phyloP scores from a whole-genome alignment of 345 rosid species.

The Citropsis articulata region DNA sequence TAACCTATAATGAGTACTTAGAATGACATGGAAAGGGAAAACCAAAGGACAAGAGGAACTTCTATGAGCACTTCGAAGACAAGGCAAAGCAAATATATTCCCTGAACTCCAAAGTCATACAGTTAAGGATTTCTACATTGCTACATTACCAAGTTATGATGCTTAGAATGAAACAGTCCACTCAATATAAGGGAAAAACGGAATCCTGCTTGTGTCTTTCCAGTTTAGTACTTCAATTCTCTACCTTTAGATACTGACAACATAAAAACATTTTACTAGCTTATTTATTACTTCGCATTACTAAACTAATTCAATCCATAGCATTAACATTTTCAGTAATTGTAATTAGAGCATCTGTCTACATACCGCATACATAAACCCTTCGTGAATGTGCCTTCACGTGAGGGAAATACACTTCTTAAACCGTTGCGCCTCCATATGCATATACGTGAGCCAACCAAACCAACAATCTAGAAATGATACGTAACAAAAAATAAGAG shows the following conservation, averaged over 20 bases:
- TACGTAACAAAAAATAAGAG: not conserved
- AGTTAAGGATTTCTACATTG: not conserved
- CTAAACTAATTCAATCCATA: not conserved
- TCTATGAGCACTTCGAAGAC: not conserved
- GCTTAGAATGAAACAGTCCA: not conserved
- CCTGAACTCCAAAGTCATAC: not conserved
- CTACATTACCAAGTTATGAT: not conserved
- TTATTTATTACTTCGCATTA: not conserved
- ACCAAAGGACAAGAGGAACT: not conserved
- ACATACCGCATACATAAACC: slow-evolving; percentile 87
- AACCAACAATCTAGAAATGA: slow-evolving; percentile 73
- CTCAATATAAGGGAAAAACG: not conserved
- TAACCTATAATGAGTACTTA: not conserved
- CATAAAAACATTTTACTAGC: not conserved
- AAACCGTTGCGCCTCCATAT: slow-evolving; percentile 85
- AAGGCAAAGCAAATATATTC: not conserved
- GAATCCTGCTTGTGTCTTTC: not conserved
- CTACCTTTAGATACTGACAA: not conserved
- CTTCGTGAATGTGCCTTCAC: slow-evolving; percentile 61
- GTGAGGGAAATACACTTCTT: slow-evolving; percentile 72
- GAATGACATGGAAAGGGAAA: not conserved
- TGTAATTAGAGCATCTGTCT: slow-evolving; percentile 3
- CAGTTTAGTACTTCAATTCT: not conserved
- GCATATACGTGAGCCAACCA: slow-evolving; percentile 72
- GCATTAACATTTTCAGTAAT: not conserved